Conservation (phyloP, 495 filamentous ascomycete genomes). For the Lichina pygmaea region DNA sequence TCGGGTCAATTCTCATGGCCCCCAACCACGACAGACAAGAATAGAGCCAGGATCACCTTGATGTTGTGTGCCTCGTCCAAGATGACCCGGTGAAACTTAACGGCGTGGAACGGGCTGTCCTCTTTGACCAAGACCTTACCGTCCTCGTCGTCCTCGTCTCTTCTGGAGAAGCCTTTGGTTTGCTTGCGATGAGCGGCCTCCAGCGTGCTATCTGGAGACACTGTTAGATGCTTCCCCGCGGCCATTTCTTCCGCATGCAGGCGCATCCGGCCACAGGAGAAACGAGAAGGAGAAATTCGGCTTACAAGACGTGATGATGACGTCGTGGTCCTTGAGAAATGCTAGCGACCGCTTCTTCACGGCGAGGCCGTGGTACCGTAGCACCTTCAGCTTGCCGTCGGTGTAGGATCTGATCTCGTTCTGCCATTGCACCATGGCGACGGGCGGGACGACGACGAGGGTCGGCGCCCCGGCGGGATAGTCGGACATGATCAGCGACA, state of each 20-base stretch:
- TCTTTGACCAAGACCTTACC: slow-evolving; percentile 28
- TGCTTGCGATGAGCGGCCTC: slow-evolving; percentile 84
- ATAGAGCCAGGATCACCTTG: slow-evolving; percentile 24
- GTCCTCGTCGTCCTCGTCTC: slow-evolving; percentile 23
- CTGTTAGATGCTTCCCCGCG: no score
- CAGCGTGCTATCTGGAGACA: slow-evolving; percentile 38
- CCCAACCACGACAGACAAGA: slow-evolving; percentile 6
- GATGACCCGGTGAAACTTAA: slow-evolving; percentile 72
- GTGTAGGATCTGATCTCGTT: slow-evolving; percentile 84
- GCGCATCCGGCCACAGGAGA: not conserved
- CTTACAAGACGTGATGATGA: slow-evolving; percentile 75
- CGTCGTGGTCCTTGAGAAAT: slow-evolving; percentile 57
- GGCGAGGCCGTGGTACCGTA: slow-evolving; percentile 64
- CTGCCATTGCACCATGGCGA: slow-evolving; percentile 92
- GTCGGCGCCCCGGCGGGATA: slow-evolving; percentile 60
- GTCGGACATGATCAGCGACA: slow-evolving; percentile 92
- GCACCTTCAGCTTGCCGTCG: slow-evolving; percentile 60
- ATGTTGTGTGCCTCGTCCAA: slow-evolving; percentile 94
- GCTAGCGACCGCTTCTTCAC: slow-evolving; percentile 44
- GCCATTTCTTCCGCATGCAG: not conserved
- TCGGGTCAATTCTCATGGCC: slow-evolving; percentile 1
- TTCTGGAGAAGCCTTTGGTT: slow-evolving; percentile 65
- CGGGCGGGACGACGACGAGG: slow-evolving; percentile 75
- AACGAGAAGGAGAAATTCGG: not conserved
- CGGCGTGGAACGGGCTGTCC: slow-evolving; percentile 64